Base-by-base conservation (phyloP, 2,329 filamentous ascomycete species). In the Pseudogymnoascus sp. region DNA sequence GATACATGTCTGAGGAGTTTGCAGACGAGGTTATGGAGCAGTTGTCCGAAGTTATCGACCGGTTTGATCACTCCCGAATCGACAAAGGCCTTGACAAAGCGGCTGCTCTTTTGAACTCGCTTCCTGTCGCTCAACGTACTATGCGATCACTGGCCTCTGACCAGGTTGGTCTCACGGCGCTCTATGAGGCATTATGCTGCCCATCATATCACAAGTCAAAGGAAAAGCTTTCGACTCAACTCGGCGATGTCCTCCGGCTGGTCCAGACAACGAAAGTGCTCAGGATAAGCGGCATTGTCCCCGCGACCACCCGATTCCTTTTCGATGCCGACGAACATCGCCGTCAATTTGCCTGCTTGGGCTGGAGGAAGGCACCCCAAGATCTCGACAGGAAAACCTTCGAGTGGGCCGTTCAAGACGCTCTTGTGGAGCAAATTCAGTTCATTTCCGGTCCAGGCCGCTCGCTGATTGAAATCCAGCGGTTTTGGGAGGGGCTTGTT, bases 121-220 rank as follows among this genome's bases (percentile, higher is more conserved):
- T 67, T 7, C 68, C 72, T 14, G 62, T 66, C n/a, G 29, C 63
- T 1, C 60, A 68, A 45, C 70, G 71, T 21, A 71, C 64, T 26
- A 71, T 73, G 63, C 64, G 57, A 16, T 60, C 70, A 12, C 67
- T 74, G n/a, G 66, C 67, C 21, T 73, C 80, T 5, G 76, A 83
- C 29, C 77, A 82, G 1, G 78, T 83, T 29, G 85, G 90, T 5
- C 83, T 96, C 61, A 83, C 95, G 64, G 88, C 91, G 10, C 84
- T 97, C 31, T 96, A 96, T 70, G 93, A 97, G 74, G 88, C 89
- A 0, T 78, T 97, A 61, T 96, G 92, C 73, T 96, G 89, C 74
- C 85, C 92, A 68, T 82, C 88, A 0, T 91, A 96, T 72, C 80
- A 97, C 66, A 81, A 86, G 67, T 70, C 70, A 10, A 68, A 71